Evolutionary conservation across 1,139 yeast genomes (phyloP).

Genomic region (Lodderomyces oxycetoniae): DNA sequence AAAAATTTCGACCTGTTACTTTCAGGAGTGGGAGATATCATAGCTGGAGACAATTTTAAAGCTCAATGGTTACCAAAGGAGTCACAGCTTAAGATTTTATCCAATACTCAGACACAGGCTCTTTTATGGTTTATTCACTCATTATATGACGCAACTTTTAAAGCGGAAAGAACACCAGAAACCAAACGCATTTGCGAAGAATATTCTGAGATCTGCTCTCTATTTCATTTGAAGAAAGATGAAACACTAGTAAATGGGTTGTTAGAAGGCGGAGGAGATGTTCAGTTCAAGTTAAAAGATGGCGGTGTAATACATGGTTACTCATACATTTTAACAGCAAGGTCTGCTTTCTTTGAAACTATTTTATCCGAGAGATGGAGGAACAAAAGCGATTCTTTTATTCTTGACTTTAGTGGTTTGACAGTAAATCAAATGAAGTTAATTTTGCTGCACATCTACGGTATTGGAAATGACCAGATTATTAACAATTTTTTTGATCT

Average conservation of each 20-base stretch:
- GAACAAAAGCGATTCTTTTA: conserved; percentile 1
- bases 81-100: conserved; percentile 16
- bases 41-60: conserved; percentile 17
- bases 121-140: conserved; percentile 20
- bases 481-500: neutral
- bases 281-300: conserved; percentile 33
- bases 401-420: conserved; percentile 44
- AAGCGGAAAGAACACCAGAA: neutral
- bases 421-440: conserved; percentile 42
- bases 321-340: conserved; percentile 46
- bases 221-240: neutral
- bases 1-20: conserved; percentile 6
- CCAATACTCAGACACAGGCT: conserved; percentile 23
- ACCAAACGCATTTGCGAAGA: neutral
- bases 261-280: conserved; percentile 18
- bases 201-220: neutral
- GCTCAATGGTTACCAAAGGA: conserved; percentile 20
- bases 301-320: conserved; percentile 41
- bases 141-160: neutral
- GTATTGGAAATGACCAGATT: conserved; percentile 35
- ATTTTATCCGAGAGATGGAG: conserved; percentile 56
- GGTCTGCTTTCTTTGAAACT: conserved; percentile 65
- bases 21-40: conserved; percentile 15
- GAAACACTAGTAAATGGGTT: neutral
- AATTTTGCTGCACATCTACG: conserved; percentile 56